Percentiles rank a stretch among this genome's conserved stretches.
phyloP scores from a whole-genome alignment of 208 protist species.

The Paratrypanosoma confusum region DNA sequence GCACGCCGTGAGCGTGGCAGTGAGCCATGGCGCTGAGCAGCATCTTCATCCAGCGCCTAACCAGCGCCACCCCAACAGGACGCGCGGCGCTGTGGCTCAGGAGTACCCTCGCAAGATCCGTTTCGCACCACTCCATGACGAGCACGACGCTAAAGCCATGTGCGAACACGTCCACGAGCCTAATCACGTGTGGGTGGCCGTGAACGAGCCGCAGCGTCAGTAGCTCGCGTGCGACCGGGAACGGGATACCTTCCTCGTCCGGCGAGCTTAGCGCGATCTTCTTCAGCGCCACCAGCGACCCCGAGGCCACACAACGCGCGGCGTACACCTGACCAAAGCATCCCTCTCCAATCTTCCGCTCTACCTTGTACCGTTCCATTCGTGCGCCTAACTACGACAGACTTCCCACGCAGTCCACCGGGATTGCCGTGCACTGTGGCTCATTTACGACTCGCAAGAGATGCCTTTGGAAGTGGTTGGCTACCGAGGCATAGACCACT shows the following conservation, averaged over 20 bases:
- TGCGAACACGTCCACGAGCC: slow-evolving; percentile 51
- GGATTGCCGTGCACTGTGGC: too few species aligned
- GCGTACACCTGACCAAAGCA: slow-evolving; percentile 60
- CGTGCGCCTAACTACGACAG: background rate
- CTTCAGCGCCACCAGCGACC: slow-evolving; percentile 59
- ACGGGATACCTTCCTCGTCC: slow-evolving; percentile 63
- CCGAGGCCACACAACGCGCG: slow-evolving; percentile 38
- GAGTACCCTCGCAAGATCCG: slow-evolving; percentile 38
- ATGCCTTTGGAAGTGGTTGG: too few species aligned
- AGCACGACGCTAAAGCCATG: slow-evolving; percentile 45
- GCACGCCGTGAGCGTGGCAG: slow-evolving; percentile 39
- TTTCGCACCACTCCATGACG: slow-evolving; percentile 71
- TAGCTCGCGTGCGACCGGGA: slow-evolving; percentile 65
- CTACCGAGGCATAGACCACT: too few species aligned
- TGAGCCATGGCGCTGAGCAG: slow-evolving; percentile 54
- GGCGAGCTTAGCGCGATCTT: slow-evolving; percentile 32
- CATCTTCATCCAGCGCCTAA: slow-evolving; percentile 31
- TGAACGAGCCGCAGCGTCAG: too few species aligned
- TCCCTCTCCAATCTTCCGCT: slow-evolving; percentile 53
- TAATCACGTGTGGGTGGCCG: slow-evolving; percentile 49
- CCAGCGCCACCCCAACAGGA: slow-evolving; percentile 14
- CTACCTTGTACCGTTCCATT: slow-evolving; percentile 62
- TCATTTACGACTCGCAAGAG: too few species aligned
- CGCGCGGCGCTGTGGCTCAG: slow-evolving; percentile 11
- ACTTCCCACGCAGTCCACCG: too few species aligned